Conservation (phyloP, 768 basidiomycete genomes). For the Harrya chromipes region DNA sequence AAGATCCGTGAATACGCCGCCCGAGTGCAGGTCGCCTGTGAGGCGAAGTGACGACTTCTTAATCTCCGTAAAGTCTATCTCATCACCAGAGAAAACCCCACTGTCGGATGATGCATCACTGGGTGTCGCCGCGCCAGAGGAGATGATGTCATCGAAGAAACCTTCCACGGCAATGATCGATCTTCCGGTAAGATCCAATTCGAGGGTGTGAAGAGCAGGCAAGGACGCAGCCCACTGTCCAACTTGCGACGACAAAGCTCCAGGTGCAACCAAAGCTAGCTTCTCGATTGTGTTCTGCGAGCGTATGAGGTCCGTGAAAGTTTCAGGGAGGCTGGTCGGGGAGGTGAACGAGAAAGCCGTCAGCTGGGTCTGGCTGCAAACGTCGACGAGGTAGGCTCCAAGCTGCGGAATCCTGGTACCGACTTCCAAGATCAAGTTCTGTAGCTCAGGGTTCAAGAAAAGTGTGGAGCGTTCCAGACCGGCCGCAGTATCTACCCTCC, state of each 20-base stretch:
- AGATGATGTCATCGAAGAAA: constrained; percentile 69
- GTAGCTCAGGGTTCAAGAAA: constrained; percentile 65
- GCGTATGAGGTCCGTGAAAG: constrained; percentile 62
- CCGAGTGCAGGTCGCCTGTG: constrained; percentile 56
- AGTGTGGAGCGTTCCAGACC: constrained; percentile 62
- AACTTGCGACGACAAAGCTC: constrained; percentile 66
- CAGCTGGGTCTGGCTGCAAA: constrained; percentile 61
- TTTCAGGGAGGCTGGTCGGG: constrained; percentile 65
- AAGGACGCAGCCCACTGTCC: constrained; percentile 72
- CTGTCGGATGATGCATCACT: constrained; percentile 71
- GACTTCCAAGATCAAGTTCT: constrained; percentile 60
- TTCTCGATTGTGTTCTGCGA: constrained; percentile 60
- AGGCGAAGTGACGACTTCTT: constrained; percentile 66
- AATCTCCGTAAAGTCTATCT: constrained; percentile 72
- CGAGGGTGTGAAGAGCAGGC: constrained; percentile 57
- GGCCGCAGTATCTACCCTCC: constrained; percentile 66
- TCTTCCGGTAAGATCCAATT: constrained; percentile 69
- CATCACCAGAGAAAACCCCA: constrained; percentile 75
- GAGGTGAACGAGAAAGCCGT: constrained; percentile 69
- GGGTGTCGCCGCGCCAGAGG: constrained; percentile 70
- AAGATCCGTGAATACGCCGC: constrained; percentile 56
- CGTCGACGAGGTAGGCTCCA: constrained; percentile 57
- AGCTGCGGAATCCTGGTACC: constrained; percentile 56
- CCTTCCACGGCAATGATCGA: constrained; percentile 71
- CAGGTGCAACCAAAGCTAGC: constrained; percentile 66